Conservation (phyloP, 768 basidiomycete genomes). For the Tylopilus cervinicoccineus region DNA sequence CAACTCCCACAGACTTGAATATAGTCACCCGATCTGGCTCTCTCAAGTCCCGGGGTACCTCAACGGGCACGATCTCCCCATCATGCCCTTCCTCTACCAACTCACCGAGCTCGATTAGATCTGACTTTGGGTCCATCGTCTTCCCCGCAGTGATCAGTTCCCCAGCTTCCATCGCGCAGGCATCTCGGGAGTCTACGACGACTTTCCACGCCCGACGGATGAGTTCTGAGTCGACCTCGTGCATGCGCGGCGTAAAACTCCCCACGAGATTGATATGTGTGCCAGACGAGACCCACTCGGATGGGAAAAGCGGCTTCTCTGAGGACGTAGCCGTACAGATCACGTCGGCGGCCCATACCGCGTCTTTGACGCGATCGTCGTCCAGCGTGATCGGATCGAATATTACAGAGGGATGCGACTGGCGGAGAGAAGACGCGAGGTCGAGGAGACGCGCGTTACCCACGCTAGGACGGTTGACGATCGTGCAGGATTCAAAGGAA, state of each 20-base stretch:
- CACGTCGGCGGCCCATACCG: constrained; percentile 33
- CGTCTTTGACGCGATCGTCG: constrained; percentile 9
- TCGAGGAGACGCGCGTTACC: constrained; percentile 42
- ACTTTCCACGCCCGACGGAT: constrained; percentile 53
- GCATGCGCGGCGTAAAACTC: constrained; percentile 79
- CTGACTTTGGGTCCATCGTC: constrained; percentile 35
- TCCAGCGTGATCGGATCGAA: constrained; percentile 12
- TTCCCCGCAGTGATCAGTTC: constrained; percentile 58
- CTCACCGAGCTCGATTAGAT: constrained; percentile 69
- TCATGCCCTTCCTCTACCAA: constrained; percentile 32
- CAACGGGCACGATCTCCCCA: constrained; percentile 10
- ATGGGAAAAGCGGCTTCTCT: constrained; percentile 64
- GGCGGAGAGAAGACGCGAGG: constrained; percentile 33
- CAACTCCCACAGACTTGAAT: constrained; percentile 87
- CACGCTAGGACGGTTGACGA: constrained; percentile 56
- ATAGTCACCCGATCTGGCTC: constrained; percentile 55
- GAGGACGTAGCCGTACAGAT: constrained; percentile 77
- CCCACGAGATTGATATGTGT: constrained; percentile 77
- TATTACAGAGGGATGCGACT: constrained; percentile 22
- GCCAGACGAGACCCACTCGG: constrained; percentile 54
- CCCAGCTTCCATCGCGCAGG: constrained; percentile 75
- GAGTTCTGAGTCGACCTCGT: constrained; percentile 61
- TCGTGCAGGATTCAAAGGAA: constrained; percentile 47
- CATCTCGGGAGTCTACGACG: constrained; percentile 71
- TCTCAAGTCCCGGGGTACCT: constrained; percentile 9